Evolutionary conservation across 1,284 basidiomycete genomes (phyloP), one percentile per base, ranked within the genome.

Genomic region (Fomitopsis pinicola): DNA sequence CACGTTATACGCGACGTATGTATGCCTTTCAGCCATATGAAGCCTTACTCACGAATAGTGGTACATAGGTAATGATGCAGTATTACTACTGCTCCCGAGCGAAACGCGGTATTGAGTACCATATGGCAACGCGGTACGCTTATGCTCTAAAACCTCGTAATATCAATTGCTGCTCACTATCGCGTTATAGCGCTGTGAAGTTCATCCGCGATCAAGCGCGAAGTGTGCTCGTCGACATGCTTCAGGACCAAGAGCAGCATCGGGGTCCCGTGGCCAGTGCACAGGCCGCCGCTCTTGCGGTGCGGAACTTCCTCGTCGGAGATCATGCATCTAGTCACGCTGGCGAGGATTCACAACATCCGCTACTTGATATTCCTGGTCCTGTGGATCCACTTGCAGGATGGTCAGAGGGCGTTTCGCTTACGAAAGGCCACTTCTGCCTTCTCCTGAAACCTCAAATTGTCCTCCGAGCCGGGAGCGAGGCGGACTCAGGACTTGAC

Each of bases 401-500:
- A 15, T 91, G 88, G 88, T 81, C 82, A 22, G 84, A 88, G 44
- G 87, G 86, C 0, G 85, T 91, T 50, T 81, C 85, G 36, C 78
- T 87, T 45, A 76, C 74, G 59, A 88, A 91, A 64, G 88, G 88
- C 61, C 87, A 94, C 71, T 90, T 92, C 67, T 90, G 92, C 67
- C 79, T 97, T 28, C 81, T 98, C 17, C 78, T 97, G 62, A 96
- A 96, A 70, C 96, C 97, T 17, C 97, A 98, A 74, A 84, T 98
- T 55, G 87, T 96, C 3, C 77, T 98, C 33, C 81, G 85, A 42
- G 91, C 88, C 66, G 85, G 90, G 46, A 76, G 79, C 0, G 80
- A 83, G 48, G 74, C 80, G 26, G 84, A 88, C 58, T 83, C 88
- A 2, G 59, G 83, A 50, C 74, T 80, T 22, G 84, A 88, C 26